Base-by-base conservation (phyloP, 257 asterid genomes). In the Sherardia arvensis region DNA sequence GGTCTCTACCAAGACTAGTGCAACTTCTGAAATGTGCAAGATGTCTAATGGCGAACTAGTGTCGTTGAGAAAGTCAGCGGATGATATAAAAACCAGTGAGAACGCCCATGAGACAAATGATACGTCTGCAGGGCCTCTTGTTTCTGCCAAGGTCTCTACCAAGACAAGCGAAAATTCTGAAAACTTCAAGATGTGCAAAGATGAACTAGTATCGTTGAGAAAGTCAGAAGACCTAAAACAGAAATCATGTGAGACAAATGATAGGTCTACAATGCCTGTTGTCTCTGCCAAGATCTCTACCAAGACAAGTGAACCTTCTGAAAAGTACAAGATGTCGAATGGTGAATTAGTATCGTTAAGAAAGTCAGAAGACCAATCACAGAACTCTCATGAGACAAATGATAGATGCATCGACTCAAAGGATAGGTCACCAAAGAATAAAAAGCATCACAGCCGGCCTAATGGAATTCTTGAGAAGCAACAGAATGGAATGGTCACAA, bases 401-500 rank as follows among this genome's bases (percentile, higher is more conserved):
- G 71, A 73, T 58, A 81, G 66, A 48, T 15, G 47, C 40, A 47
- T 18, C 30, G 25, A 26, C 29, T 48, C 36, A 10, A 64, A 48
- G 3, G 22, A 29, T 48, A 64, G 1, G 3, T 20, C 7, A 23
- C 34, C 59, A 62, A 69, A 66, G 49, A 70, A 64, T n/a, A 33
- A 40, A 29, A 67, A 56, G 67, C 33, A 70, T 57, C 74, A 49
- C 68, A 69, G 69, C 68, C 77, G 69, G 60, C 51, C 89, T 64
- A 80, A 71, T 78, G 76, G 78, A 69, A 78, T 72, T 43, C 80
- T 62, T 73, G 82, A 79, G 70, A 82, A 75, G 66, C 77, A 62
- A 38, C 62, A 71, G 29, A 76, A 68, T 66, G 79, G 85, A 82
- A 71, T 82, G 77, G 74, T 77, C 74, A 79, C 74, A 64, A 59